A percentile compares a stretch with the other conserved stretches of the same genome.
These are phyloP conservation scores for Fraxinus platypoda DNA, from an alignment of 305 asterid species.

Conservation along the genomic window DNA sequence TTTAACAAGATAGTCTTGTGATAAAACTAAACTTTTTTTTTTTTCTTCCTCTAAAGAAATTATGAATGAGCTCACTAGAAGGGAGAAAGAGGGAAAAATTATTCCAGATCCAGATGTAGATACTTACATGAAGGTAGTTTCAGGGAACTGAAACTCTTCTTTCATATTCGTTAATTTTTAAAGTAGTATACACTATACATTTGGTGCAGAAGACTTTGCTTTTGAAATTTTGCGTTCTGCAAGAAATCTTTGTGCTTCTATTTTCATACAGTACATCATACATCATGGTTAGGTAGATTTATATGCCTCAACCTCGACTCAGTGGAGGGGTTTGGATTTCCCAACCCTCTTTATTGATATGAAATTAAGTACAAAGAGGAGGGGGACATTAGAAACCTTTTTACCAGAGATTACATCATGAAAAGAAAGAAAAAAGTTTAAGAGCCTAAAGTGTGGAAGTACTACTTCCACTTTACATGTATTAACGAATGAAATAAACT, in stretches of 20 bases:
- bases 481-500: too few species aligned
- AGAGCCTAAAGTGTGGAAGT: too few species aligned
- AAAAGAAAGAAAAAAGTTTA: too few species aligned
- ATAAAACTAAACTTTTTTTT: background rate
- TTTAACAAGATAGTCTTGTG: background rate
- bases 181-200: background rate
- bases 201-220: background rate
- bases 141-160: background rate
- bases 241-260: background rate
- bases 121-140: slow-evolving; percentile 45
- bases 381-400: too few species aligned
- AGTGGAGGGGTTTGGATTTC: too few species aligned
- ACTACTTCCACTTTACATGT: too few species aligned
- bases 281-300: background rate
- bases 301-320: background rate
- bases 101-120: slow-evolving; percentile 49
- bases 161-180: background rate
- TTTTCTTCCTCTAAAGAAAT: slow-evolving; percentile 26
- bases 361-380: too few species aligned
- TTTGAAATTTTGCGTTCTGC: background rate
- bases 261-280: background rate
- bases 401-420: too few species aligned
- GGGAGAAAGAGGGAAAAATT: slow-evolving; percentile 49
- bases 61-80: slow-evolving; percentile 37
- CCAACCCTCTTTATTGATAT: too few species aligned